Conservation (phyloP, 2,329 filamentous ascomycete genomes). For the Aspergillus persii region DNA sequence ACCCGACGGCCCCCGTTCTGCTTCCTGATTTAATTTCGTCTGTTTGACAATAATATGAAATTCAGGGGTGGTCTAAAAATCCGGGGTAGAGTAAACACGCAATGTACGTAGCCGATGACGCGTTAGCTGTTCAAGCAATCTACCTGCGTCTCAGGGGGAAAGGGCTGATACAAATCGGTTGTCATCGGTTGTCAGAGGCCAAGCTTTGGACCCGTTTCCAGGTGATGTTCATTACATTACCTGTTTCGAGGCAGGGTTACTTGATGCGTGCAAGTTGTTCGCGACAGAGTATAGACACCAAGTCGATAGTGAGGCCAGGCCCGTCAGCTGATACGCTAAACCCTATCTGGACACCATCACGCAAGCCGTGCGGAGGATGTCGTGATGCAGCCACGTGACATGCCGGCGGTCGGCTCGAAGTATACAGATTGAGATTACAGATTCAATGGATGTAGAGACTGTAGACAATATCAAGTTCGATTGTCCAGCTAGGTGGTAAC, state of each 20-base stretch:
- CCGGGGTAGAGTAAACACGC: background rate
- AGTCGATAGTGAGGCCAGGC: constrained; percentile 2
- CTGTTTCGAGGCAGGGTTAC: background rate
- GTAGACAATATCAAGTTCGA: too few species aligned
- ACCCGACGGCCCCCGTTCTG: background rate
- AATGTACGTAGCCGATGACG: background rate
- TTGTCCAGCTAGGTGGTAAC: too few species aligned
- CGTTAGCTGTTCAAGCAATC: background rate
- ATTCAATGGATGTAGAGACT: too few species aligned
- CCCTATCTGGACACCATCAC: constrained; percentile 20
- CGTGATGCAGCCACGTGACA: constrained; percentile 17
- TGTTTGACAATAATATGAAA: too few species aligned
- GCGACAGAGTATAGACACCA: too few species aligned
- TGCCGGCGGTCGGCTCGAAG: too few species aligned
- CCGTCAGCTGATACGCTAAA: constrained; percentile 10
- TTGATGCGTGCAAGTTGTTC: background rate
- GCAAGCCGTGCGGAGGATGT: constrained; percentile 24
- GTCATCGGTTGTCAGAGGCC: background rate
- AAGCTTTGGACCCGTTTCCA: background rate
- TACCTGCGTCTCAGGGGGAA: background rate
- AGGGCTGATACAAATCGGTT: background rate
- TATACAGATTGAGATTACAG: too few species aligned
- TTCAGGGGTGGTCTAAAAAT: background rate
- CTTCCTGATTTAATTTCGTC: background rate
- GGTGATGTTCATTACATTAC: too few species aligned